Conservation (phyloP, 257 asterid species). For the Nicotiana undulata region DNA sequence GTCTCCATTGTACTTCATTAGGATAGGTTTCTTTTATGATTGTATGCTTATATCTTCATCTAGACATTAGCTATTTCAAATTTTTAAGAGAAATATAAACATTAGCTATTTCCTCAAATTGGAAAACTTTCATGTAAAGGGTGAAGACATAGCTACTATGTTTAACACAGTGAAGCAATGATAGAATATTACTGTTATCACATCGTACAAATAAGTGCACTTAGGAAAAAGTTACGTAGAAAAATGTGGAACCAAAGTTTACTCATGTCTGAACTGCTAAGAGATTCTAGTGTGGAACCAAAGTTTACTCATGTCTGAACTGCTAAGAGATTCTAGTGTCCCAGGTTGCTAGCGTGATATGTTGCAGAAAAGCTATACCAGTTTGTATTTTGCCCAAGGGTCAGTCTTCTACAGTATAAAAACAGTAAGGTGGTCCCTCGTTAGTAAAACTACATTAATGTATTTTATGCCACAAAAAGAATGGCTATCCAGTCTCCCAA, state of each 20-base stretch:
- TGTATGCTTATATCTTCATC: neutral
- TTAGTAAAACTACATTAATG: neutral
- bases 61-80: neutral
- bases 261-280: neutral
- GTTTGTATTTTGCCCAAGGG: neutral
- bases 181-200: neutral
- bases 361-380: neutral
- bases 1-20: neutral
- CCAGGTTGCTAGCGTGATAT: neutral
- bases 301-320: neutral
- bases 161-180: neutral
- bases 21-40: neutral
- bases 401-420: neutral
- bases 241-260: neutral
- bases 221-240: neutral
- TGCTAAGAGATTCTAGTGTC: neutral
- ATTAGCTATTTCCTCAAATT: neutral
- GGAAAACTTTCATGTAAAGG: neutral
- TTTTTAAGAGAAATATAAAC: neutral
- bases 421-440: neutral
- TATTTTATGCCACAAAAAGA: neutral
- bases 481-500: neutral
- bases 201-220: neutral
- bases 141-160: neutral
- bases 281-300: neutral